Conservation (phyloP, 768 basidiomycete species). For the Pluteus cervinus region DNA sequence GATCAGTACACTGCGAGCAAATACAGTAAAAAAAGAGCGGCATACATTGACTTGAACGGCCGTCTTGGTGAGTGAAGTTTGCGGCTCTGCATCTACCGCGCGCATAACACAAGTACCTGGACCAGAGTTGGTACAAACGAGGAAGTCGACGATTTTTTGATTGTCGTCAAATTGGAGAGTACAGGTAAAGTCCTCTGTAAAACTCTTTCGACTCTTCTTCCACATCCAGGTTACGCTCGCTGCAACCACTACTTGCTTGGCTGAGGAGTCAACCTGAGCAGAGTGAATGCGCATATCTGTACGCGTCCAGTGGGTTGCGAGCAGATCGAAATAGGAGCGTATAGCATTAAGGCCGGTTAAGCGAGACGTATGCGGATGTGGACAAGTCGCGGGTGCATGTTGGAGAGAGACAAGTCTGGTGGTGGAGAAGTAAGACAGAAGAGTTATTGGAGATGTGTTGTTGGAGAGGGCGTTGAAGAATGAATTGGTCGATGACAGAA, state of each 20-base stretch:
- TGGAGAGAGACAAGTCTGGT: constrained; percentile 31
- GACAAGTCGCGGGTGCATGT: constrained; percentile 30
- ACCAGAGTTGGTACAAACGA: constrained; percentile 32
- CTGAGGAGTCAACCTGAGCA: constrained; percentile 16
- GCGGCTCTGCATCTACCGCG: too few species aligned
- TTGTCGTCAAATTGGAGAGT: constrained; percentile 38
- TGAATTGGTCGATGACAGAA: constrained; percentile 24
- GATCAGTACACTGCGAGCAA: too few species aligned
- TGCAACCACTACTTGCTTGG: constrained; percentile 23
- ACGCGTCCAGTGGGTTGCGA: constrained; percentile 39
- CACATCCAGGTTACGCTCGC: constrained; percentile 42
- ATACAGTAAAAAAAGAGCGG: too few species aligned
- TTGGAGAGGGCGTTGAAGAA: constrained; percentile 32
- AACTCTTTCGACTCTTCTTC: constrained; percentile 35
- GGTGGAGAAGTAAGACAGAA: constrained; percentile 35
- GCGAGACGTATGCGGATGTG: constrained; percentile 26
- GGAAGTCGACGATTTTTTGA: constrained; percentile 33
- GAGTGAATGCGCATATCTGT: constrained; percentile 19
- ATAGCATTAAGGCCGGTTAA: constrained; percentile 38
- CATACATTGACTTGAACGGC: too few species aligned
- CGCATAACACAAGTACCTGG: constrained; percentile 41
- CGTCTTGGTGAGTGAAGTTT: too few species aligned
- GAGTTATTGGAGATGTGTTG: constrained; percentile 23
- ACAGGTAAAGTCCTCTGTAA: constrained; percentile 41
- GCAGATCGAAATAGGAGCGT: constrained; percentile 44